Percentiles rank a stretch among this genome's conserved stretches.
phyloP scores from a whole-genome alignment of 192 early-diverging fungal species.

The Coemansia sp. region DNA sequence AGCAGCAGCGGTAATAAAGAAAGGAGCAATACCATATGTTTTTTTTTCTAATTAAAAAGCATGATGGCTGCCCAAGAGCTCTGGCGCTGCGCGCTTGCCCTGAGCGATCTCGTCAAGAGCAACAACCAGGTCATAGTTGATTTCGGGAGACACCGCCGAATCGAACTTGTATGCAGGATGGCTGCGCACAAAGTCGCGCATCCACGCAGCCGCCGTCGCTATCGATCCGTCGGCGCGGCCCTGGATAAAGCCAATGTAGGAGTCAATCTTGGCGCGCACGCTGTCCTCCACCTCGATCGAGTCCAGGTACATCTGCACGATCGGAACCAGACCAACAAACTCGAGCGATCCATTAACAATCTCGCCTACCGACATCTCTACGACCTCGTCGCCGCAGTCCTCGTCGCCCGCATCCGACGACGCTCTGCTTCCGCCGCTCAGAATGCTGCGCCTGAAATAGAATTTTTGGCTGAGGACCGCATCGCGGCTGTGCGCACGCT shows the following conservation, averaged over 20 bases:
- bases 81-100: conserved; percentile 34
- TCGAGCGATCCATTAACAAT: conserved; percentile 82
- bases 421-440: conserved; percentile 18
- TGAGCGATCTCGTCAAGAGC: conserved; percentile 44
- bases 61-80: conserved; percentile 29
- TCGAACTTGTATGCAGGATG: conserved; percentile 90
- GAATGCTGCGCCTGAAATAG: conserved; percentile 83
- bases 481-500: conserved; percentile 76
- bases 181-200: conserved; percentile 78
- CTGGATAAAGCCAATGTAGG: conserved; percentile 76
- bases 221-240: conserved; percentile 78
- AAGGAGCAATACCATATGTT: background rate
- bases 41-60: background rate
- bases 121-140: conserved; percentile 81
- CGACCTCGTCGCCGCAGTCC: conserved; percentile 50
- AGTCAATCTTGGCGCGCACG: conserved; percentile 66
- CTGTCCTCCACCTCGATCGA: conserved; percentile 63
- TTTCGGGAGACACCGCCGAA: conserved; percentile 77
- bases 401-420: background rate
- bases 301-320: conserved; percentile 84
- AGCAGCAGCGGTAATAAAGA: background rate
- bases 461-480: conserved; percentile 82
- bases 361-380: conserved; percentile 81
- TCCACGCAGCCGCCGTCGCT: conserved; percentile 86
- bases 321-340: conserved; percentile 79